Conservation (phyloP, 495 filamentous ascomycete genomes). For the Massariosphaeria phaeospora region DNA sequence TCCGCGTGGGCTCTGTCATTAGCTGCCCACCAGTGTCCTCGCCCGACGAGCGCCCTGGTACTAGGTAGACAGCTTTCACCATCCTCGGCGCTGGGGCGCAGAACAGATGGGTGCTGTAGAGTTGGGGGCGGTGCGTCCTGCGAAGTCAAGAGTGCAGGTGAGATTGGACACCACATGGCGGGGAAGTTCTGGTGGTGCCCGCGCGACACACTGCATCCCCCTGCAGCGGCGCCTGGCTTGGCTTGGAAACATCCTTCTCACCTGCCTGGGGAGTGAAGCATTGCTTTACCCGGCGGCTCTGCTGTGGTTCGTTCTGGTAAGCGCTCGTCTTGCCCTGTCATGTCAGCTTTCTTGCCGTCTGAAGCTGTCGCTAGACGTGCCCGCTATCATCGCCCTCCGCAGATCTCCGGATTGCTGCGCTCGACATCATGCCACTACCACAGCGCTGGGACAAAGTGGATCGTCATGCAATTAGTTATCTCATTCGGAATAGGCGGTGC, state of each 20-base stretch:
- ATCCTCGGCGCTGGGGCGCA: conserved; percentile 8
- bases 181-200: not conserved
- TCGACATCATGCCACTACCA: conserved; percentile 20
- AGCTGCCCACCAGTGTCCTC: not conserved
- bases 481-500: conserved; percentile 10
- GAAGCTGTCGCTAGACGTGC: conserved; percentile 2
- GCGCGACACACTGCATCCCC: not conserved
- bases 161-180: conserved; percentile 7
- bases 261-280: not conserved
- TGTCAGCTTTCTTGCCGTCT: not conserved
- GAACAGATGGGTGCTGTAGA: not conserved
- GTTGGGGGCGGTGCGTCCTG: conserved; percentile 17
- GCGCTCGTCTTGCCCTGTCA: conserved; percentile 8
- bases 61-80: not conserved
- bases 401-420: conserved; percentile 9
- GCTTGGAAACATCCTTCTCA: not conserved
- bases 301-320: not conserved
- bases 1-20: conserved; percentile 1
- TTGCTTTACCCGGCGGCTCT: conserved; percentile 20
- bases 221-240: conserved; percentile 8
- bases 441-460: conserved; percentile 2
- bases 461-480: conserved; percentile 29
- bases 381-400: not conserved
- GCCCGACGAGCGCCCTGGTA: not conserved
- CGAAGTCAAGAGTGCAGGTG: not conserved